phyloP scores from a whole-genome alignment of 2,329 filamentous ascomycete genomes.

The Thyridium curvatum region DNA sequence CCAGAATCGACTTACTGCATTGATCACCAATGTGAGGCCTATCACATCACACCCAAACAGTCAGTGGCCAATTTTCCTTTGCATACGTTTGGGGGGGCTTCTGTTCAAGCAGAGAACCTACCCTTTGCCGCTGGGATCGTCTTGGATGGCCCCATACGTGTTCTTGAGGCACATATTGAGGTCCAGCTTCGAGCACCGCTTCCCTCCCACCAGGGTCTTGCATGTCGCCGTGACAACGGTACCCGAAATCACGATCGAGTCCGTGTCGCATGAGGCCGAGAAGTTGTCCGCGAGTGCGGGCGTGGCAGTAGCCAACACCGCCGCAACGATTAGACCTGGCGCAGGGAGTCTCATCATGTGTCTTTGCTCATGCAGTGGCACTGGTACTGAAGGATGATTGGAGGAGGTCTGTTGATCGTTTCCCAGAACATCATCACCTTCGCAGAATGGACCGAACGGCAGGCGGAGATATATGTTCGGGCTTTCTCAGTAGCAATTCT shows the following conservation, averaged over 20 bases:
- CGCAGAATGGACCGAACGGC: no score
- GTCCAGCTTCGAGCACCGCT: conserved; percentile 12
- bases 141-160: conserved; percentile 9
- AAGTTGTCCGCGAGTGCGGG: conserved; percentile 7
- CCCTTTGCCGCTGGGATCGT: conserved; percentile 11
- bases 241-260: conserved; percentile 11
- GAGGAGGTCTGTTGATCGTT: no score
- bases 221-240: conserved; percentile 12
- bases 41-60: no score
- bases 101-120: conserved; percentile 1
- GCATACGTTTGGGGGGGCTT: neutral
- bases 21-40: conserved; percentile 13
- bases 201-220: conserved; percentile 10
- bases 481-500: no score
- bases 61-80: neutral
- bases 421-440: no score
- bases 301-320: neutral
- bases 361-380: no score
- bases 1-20: conserved; percentile 3
- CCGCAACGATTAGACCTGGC: no score
- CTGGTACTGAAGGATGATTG: no score
- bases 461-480: no score
- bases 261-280: conserved; percentile 9
- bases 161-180: conserved; percentile 15
- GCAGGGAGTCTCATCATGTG: no score